Evolutionary conservation across 73 alveolate genomes (phyloP).

Genomic region (Paramecium sexaurelia): DNA sequence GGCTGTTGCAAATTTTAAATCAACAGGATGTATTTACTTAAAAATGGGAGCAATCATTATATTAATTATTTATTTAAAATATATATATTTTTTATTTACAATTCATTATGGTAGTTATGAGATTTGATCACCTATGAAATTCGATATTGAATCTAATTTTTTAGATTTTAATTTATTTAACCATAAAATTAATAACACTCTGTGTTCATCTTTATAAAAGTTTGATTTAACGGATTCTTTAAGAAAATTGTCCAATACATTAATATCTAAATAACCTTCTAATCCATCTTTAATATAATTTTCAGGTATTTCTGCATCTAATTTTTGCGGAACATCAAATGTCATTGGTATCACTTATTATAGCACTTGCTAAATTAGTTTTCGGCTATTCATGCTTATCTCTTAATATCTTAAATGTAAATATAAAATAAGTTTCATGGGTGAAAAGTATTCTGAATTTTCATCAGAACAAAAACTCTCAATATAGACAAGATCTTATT

Average conservation of each 20-base stretch:
- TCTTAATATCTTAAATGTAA: slow-evolving; percentile 8
- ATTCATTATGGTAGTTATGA: background rate
- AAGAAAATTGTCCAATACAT: background rate
- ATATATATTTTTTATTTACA: background rate
- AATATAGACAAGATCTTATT: slow-evolving; percentile 15
- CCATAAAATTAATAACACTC: background rate
- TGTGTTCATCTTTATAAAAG: background rate
- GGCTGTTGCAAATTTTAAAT: background rate
- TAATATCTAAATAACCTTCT: background rate
- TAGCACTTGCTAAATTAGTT: background rate
- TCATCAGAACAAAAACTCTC: slow-evolving; percentile 16
- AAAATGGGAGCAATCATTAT: background rate
- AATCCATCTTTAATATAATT: background rate
- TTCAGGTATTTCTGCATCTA: background rate
- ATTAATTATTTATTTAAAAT: background rate
- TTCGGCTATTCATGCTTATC: background rate
- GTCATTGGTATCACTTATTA: background rate
- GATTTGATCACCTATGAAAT: slow-evolving; percentile 12
- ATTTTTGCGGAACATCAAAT: background rate
- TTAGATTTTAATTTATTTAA: background rate
- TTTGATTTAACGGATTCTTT: background rate
- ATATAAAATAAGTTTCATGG: background rate
- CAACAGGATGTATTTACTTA: slow-evolving; percentile 2
- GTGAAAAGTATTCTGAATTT: background rate
- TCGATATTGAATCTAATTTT: background rate